These are phyloP conservation scores for Multifurca ochricompacta DNA, from an alignment of 768 basidiomycete genomes.

Conservation along the genomic window DNA sequence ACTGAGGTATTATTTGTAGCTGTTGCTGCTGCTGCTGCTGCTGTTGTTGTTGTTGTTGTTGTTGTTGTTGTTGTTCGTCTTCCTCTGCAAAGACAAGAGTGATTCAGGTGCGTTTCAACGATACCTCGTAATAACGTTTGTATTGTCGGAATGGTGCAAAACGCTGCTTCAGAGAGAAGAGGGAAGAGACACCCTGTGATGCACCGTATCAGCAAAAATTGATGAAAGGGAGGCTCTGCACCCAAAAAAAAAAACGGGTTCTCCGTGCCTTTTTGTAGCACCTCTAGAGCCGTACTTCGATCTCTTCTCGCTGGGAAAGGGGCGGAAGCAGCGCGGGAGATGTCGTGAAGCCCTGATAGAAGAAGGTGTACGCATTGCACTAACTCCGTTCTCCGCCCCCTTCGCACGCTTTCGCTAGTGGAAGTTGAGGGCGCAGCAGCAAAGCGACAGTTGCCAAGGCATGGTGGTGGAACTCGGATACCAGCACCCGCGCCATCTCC, in stretches of 20 bases:
- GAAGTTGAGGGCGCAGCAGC: neutral
- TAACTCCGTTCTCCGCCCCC: conserved; percentile 20
- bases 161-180: conserved; percentile 3
- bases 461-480: conserved; percentile 51
- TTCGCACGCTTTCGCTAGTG: neutral
- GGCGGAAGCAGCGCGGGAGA: conserved; percentile 31
- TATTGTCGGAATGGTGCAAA: conserved; percentile 8
- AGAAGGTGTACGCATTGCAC: conserved; percentile 3
- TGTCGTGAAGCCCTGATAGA: conserved; percentile 26
- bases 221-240: neutral
- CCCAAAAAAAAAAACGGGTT: neutral
- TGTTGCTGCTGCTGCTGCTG: conserved; percentile 31
- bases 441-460: too few species aligned
- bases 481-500: conserved; percentile 48
- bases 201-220: neutral
- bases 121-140: conserved; percentile 23
- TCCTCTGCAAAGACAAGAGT: conserved; percentile 34
- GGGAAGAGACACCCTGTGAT: conserved; percentile 8
- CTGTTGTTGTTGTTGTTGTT: conserved; percentile 19
- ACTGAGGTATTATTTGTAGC: too few species aligned
- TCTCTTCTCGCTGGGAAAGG: neutral
- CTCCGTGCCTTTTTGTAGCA: conserved; percentile 11
- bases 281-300: neutral
- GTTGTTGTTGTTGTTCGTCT: conserved; percentile 30
- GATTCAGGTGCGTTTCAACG: conserved; percentile 46